Evolutionary conservation across 108 stramenopile genomes (phyloP).

Genomic region (Asterionellopsis glacialis): DNA sequence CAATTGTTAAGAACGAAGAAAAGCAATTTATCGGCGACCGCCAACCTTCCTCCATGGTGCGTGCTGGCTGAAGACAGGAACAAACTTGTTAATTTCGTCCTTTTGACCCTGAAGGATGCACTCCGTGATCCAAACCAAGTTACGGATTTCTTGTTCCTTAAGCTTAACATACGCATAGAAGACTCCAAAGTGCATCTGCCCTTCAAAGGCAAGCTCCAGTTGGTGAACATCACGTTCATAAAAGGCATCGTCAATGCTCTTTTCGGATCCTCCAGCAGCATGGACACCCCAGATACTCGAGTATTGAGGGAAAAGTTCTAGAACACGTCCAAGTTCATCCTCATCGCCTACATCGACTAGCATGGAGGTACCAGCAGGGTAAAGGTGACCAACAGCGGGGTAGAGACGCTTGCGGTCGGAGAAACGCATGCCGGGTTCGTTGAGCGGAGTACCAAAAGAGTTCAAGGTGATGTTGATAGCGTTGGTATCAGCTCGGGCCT

Average conservation of each 20-base stretch:
- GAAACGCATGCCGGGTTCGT: constrained; percentile 92
- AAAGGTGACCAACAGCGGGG: constrained; percentile 95
- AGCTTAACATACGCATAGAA: constrained; percentile 99
- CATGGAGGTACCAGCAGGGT: constrained; percentile 94
- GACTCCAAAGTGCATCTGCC: constrained; percentile 96
- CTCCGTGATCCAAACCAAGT: constrained; percentile 99
- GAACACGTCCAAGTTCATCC: constrained; percentile 83
- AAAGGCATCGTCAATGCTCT: constrained; percentile 97
- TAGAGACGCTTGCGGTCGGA: constrained; percentile 93
- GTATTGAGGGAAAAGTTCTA: constrained; percentile 91
- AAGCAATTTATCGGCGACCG: constrained; percentile 7
- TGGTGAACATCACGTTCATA: constrained; percentile 95
- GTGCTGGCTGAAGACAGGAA: constrained; percentile 91
- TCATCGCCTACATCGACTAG: constrained; percentile 88
- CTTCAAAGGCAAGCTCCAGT: constrained; percentile 97
- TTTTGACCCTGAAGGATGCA: constrained; percentile 98
- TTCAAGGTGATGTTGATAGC: constrained; percentile 99
- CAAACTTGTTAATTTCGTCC: constrained; percentile 97
- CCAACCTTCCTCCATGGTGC: constrained; percentile 83
- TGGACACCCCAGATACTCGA: constrained; percentile 91
- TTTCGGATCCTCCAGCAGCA: constrained; percentile 68
- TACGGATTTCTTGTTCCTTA: constrained; percentile 99
- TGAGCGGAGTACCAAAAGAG: constrained; percentile 93
- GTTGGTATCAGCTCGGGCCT: constrained; percentile 94
- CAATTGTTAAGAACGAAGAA: neutral